Percentiles rank a stretch among this genome's conserved stretches.
Conservation (phyloP, 768 basidiomycete species). For the Boletellus sp. region DNA sequence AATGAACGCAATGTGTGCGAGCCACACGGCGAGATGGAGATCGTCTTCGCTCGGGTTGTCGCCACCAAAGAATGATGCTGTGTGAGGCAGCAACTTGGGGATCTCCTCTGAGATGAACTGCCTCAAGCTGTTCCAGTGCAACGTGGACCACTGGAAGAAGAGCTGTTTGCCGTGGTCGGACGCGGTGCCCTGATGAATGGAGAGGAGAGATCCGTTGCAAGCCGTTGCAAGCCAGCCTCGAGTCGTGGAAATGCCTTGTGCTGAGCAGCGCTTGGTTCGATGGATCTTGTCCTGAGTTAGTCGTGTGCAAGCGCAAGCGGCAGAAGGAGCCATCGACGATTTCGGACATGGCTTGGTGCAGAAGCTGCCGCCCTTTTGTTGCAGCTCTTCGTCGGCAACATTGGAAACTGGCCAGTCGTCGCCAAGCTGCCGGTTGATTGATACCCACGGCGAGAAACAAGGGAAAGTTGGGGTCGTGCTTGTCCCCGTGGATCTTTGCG, state of each 20-base stretch:
- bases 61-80: conserved; percentile 49
- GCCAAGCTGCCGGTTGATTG: background rate
- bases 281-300: conserved; percentile 39
- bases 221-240: conserved; percentile 38
- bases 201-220: conserved; percentile 39
- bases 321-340: conserved; percentile 35
- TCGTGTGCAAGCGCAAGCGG: background rate
- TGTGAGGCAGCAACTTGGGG: conserved; percentile 37
- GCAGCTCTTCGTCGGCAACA: conserved; percentile 45
- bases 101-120: conserved; percentile 40
- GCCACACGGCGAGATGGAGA: conserved; percentile 52
- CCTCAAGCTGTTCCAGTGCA: conserved; percentile 38
- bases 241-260: conserved; percentile 43
- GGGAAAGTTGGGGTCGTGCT: conserved; percentile 52
- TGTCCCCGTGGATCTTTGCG: conserved; percentile 41
- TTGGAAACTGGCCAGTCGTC: conserved; percentile 21
- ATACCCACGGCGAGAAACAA: conserved; percentile 37
- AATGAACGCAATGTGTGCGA: conserved; percentile 43
- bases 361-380: conserved; percentile 34
- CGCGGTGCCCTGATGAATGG: conserved; percentile 40
- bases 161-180: conserved; percentile 32
- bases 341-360: conserved; percentile 33
- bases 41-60: conserved; percentile 49
- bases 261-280: conserved; percentile 31
- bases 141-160: conserved; percentile 39